Percentiles rank a stretch among this genome's conserved stretches.
phyloP scores from a whole-genome alignment of 805 yeast genomes.

The Hanseniaspora jakobsenii region DNA sequence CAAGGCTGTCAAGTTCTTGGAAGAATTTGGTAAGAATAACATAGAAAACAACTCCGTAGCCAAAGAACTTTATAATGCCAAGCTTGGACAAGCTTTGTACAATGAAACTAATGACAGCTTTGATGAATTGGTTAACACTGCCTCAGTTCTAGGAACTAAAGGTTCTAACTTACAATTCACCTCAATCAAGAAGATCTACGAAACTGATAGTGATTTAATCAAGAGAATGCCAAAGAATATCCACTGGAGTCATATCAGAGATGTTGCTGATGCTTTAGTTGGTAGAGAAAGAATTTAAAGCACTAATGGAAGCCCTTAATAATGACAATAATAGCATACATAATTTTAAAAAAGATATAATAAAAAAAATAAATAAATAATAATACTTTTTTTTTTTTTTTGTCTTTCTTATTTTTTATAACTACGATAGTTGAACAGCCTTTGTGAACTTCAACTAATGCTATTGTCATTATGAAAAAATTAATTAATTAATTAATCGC shows the following conservation, averaged over 20 bases:
- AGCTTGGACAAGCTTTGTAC: conserved; percentile 18
- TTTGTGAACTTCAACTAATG: no score
- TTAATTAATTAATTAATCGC: no score
- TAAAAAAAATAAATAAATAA: no score
- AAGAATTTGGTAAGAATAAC: conserved; percentile 25
- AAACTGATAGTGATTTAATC: conserved; percentile 69
- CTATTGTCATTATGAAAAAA: no score
- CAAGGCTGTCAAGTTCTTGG: conserved; percentile 58
- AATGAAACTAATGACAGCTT: conserved; percentile 7
- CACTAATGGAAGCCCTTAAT: no score
- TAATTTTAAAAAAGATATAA: no score
- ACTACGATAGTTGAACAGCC: no score
- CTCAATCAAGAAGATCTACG: conserved; percentile 64
- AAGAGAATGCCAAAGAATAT: conserved; percentile 80
- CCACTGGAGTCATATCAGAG: conserved; percentile 69
- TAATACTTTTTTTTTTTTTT: no score
- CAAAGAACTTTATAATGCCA: conserved; percentile 22
- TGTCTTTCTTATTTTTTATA: no score
- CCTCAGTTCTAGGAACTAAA: conserved; percentile 73
- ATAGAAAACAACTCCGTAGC: conserved; percentile 22
- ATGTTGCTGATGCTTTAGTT: conserved; percentile 72
- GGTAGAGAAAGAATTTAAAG: conserved; percentile 40
- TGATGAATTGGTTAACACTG: conserved; percentile 38
- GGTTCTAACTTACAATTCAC: conserved; percentile 66
- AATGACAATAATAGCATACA: no score